Conservation (phyloP, 202 grass and related monocot species). For the Panicum hallii region DNA sequence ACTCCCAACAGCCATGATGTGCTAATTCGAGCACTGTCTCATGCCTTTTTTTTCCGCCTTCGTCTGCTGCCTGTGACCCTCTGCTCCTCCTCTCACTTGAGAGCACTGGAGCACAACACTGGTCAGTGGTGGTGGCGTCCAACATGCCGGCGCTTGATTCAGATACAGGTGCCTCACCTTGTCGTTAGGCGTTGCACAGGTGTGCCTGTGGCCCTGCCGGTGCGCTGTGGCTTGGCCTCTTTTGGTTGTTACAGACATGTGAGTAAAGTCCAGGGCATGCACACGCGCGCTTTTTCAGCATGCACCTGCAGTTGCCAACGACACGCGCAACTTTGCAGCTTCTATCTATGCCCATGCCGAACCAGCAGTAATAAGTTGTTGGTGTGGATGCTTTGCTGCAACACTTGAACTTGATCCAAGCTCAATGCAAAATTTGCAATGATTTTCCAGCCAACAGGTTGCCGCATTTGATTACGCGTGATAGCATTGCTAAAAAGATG, state of each 20-base stretch:
- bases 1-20: conserved; percentile 45
- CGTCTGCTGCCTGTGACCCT: not conserved
- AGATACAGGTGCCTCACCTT: conserved; percentile 21
- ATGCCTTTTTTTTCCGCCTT: not conserved
- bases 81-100: not conserved
- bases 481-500: not conserved
- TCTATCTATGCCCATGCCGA: not conserved
- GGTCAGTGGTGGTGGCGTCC: not conserved
- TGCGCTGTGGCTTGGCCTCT: not conserved
- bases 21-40: conserved; percentile 52
- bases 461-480: not conserved
- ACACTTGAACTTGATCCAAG: not conserved
- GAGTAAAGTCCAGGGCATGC: conserved; percentile 22
- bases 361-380: not conserved
- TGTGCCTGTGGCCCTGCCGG: no score
- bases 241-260: conserved; percentile 18
- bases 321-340: not conserved
- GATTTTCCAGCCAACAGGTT: not conserved
- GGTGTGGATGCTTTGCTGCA: not conserved
- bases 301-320: not conserved
- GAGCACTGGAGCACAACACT: not conserved
- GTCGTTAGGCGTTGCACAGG: not conserved
- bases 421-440: not conserved
- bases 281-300: not conserved
- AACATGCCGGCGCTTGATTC: conserved; percentile 28